Percentiles rank a stretch among this genome's conserved stretches.
Conservation (phyloP, 768 basidiomycete species). For the Mycena olivaceomarginata region DNA sequence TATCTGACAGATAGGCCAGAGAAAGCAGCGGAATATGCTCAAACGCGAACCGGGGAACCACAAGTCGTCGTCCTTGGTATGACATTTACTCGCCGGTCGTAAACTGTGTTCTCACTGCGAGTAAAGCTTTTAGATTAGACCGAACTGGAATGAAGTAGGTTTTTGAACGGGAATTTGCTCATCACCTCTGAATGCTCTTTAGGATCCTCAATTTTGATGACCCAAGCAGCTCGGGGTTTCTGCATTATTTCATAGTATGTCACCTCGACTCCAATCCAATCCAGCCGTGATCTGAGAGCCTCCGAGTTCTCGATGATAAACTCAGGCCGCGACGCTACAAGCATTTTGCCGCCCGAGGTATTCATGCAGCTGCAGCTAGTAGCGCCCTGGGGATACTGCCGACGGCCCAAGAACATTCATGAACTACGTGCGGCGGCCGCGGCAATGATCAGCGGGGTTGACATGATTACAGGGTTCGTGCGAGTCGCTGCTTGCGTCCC, state of each 20-base stretch:
- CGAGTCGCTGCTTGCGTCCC: neutral
- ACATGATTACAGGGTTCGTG: conserved; percentile 8
- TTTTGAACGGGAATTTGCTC: neutral
- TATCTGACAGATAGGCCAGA: neutral
- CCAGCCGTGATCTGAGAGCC: too few relatives aligned
- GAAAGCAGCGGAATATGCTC: neutral
- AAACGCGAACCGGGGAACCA: neutral
- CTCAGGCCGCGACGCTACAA: neutral
- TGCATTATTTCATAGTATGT: neutral
- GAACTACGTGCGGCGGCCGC: neutral
- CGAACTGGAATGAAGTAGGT: neutral
- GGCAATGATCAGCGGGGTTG: neutral
- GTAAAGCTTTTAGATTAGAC: conserved; percentile 4
- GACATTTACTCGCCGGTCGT: too few relatives aligned
- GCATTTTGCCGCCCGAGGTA: neutral
- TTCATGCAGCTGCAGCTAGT: neutral
- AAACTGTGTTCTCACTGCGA: neutral
- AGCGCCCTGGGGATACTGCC: neutral
- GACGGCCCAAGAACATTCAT: neutral
- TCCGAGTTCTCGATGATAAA: conserved; percentile 5
- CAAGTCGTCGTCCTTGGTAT: neutral
- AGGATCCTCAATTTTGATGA: neutral
- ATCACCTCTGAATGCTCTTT: neutral
- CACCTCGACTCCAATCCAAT: neutral
- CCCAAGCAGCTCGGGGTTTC: neutral